These are phyloP conservation scores for Pseudozyma sp. DNA, from an alignment of 1,284 basidiomycete species.

Conservation along the genomic window DNA sequence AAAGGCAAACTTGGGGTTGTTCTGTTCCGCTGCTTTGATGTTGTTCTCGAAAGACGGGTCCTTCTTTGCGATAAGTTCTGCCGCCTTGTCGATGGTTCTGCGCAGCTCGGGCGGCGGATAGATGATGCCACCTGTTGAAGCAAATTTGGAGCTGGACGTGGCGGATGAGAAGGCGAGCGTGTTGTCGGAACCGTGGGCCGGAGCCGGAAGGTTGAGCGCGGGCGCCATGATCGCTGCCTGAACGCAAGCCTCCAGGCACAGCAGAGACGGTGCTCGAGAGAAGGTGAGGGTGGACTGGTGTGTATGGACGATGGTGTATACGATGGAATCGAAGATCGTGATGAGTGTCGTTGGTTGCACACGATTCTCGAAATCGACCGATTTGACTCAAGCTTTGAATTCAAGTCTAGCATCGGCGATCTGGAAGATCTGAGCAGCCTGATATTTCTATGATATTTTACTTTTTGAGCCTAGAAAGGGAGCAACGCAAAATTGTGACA, in stretches of 20 bases:
- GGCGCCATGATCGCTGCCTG: slow-evolving; percentile 37
- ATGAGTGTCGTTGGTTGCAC: not conserved
- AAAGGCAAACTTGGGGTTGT: slow-evolving; percentile 65
- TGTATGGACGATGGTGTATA: not conserved
- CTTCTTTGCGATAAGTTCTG: slow-evolving; percentile 81
- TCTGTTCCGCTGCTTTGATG: slow-evolving; percentile 59
- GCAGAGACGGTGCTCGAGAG: not conserved
- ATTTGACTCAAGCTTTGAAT: slow-evolving; percentile 10
- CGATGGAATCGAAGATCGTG: slow-evolving; percentile 3
- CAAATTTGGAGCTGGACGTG: slow-evolving; percentile 45
- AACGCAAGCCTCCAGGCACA: not conserved
- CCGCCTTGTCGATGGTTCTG: slow-evolving; percentile 97
- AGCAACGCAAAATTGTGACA: not conserved
- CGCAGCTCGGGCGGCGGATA: slow-evolving; percentile 70
- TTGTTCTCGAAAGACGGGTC: slow-evolving; percentile 65
- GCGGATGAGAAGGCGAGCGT: slow-evolving; percentile 28
- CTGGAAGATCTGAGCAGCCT: slow-evolving; percentile 15
- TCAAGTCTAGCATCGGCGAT: slow-evolving; percentile 24
- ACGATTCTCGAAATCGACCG: slow-evolving; percentile 18
- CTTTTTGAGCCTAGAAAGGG: not conserved
- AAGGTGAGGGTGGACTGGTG: not conserved
- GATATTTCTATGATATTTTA: no score
- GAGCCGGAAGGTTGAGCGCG: slow-evolving; percentile 59
- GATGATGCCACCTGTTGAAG: slow-evolving; percentile 63
- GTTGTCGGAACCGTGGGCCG: slow-evolving; percentile 48